Conservation (phyloP, 768 basidiomycete species). For the Termitomyces titanicus region DNA sequence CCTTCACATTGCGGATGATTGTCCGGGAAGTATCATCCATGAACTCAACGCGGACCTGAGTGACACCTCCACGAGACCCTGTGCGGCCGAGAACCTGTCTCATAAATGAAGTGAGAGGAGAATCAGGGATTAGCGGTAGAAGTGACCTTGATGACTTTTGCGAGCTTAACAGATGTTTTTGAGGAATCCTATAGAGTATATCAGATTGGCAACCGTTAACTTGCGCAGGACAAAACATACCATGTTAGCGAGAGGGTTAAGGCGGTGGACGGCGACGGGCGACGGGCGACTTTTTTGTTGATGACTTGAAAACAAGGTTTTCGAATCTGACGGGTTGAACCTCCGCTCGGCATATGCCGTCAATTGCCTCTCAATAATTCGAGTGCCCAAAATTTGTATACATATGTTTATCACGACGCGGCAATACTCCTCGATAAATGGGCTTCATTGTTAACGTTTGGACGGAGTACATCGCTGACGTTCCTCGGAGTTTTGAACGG, state of each 20-base stretch:
- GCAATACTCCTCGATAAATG: no score
- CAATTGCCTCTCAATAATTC: no score
- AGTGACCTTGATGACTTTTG: conserved; percentile 91
- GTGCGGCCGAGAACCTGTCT: conserved; percentile 93
- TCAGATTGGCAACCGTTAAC: background rate
- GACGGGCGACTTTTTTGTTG: conserved; percentile 19
- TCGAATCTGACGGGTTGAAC: background rate
- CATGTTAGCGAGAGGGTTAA: conserved; percentile 21
- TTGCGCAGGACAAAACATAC: conserved; percentile 19
- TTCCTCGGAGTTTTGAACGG: conserved; percentile 43
- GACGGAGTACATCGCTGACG: no score
- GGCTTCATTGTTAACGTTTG: no score
- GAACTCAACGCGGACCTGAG: conserved; percentile 99
- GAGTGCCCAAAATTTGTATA: no score
- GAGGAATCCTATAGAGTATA: conserved; percentile 59
- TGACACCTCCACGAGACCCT: conserved; percentile 98
- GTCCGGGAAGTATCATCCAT: conserved; percentile 95
- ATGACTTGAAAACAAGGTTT: conserved; percentile 20
- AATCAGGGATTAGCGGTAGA: background rate
- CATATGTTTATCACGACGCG: no score
- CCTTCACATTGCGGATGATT: conserved; percentile 99
- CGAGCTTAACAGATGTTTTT: conserved; percentile 94
- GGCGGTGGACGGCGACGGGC: conserved; percentile 6
- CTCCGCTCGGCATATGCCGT: conserved; percentile 16
- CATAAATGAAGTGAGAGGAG: conserved; percentile 2